These are phyloP conservation scores for Blastomyces parvus DNA, from an alignment of 2,329 filamentous ascomycete species.

Conservation along the genomic window DNA sequence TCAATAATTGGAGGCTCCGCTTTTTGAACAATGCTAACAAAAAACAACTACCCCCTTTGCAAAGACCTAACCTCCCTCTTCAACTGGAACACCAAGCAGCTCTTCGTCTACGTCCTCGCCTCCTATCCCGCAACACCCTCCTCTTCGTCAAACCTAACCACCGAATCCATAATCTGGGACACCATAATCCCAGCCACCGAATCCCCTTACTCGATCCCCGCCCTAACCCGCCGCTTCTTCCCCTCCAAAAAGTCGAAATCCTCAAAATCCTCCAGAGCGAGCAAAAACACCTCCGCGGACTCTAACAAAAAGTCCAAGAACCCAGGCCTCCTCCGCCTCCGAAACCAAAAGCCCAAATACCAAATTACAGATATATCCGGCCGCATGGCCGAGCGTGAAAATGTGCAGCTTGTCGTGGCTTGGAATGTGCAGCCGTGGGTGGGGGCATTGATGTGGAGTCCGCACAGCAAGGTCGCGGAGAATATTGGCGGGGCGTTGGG, in stretches of 20 bases:
- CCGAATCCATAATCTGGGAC: slow-evolving; percentile 37
- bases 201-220: slow-evolving; percentile 34
- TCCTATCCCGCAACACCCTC: slow-evolving; percentile 46
- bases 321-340: slow-evolving; percentile 61
- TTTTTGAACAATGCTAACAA: background rate
- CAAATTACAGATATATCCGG: slow-evolving; percentile 86
- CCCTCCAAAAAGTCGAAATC: slow-evolving; percentile 14
- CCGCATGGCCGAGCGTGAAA: slow-evolving; percentile 60
- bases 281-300: slow-evolving; percentile 13
- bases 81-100: slow-evolving; percentile 98
- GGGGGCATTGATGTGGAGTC: slow-evolving; percentile 74
- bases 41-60: background rate
- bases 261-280: slow-evolving; percentile 15
- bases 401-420: slow-evolving; percentile 70
- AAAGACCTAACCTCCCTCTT: slow-evolving; percentile 80
- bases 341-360: slow-evolving; percentile 88
- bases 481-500: slow-evolving; percentile 14
- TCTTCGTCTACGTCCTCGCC: slow-evolving; percentile 93
- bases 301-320: slow-evolving; percentile 15
- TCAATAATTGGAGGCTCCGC: background rate
- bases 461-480: slow-evolving; percentile 28
- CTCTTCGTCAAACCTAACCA: slow-evolving; percentile 33
- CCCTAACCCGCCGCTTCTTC: slow-evolving; percentile 30
- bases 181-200: slow-evolving; percentile 67
- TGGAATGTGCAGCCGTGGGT: slow-evolving; percentile 99